Evolutionary conservation across 352 stramenopile genomes (phyloP).

Genomic region (Phytophthora megakarya): DNA sequence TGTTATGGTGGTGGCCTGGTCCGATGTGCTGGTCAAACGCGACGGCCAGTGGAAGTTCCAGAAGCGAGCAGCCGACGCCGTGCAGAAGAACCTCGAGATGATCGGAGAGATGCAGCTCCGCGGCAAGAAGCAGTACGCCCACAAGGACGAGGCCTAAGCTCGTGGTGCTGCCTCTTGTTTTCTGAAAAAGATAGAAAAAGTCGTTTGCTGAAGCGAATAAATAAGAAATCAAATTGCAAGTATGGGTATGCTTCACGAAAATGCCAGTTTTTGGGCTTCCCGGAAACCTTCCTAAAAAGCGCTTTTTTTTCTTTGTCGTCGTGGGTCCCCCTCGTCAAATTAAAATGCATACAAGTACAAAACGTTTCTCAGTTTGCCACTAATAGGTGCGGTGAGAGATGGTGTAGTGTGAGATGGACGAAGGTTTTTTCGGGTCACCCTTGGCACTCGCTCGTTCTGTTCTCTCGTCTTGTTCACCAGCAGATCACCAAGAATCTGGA

Average conservation of each 20-base stretch:
- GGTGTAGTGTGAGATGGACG: too few relatives aligned
- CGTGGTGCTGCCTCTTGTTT: background rate
- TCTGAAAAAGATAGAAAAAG: conserved; percentile 27
- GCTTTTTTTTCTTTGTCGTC: too few relatives aligned
- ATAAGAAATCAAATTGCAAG: conserved; percentile 1
- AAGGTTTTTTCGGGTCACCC: too few relatives aligned
- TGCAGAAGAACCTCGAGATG: conserved; percentile 91
- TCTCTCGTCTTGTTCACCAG: too few relatives aligned
- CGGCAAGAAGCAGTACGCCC: conserved; percentile 88
- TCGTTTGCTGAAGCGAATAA: conserved; percentile 28
- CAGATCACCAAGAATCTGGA: too few relatives aligned
- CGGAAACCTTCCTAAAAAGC: too few relatives aligned
- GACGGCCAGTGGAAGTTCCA: conserved; percentile 82
- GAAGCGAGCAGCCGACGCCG: conserved; percentile 65
- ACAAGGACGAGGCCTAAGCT: conserved; percentile 56
- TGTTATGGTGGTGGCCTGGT: conserved; percentile 85
- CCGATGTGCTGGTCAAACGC: conserved; percentile 73
- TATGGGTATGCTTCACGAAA: background rate
- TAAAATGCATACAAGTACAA: too few relatives aligned
- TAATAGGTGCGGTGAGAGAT: too few relatives aligned
- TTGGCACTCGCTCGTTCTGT: too few relatives aligned
- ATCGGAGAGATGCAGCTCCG: conserved; percentile 89
- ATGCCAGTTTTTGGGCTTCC: background rate
- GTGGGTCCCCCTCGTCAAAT: too few relatives aligned
- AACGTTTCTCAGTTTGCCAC: conserved; percentile 15